Percentiles rank a stretch among this genome's conserved stretches.
phyloP scores from a whole-genome alignment of 371 early-diverging fungal species.

The Smittium mucronatum region DNA sequence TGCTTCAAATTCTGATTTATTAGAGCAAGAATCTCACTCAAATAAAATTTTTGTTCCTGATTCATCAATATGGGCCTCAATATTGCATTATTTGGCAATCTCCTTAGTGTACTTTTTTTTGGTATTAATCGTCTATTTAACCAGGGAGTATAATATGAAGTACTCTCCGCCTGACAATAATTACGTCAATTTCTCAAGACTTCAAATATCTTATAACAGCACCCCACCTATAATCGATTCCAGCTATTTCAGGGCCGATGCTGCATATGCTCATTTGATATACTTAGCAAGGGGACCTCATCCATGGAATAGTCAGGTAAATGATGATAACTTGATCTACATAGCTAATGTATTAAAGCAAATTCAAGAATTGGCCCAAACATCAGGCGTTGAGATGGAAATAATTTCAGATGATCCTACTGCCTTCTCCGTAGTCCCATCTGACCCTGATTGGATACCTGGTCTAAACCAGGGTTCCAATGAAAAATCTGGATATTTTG shows the following conservation, averaged over 20 bases:
- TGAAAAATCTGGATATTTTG: background rate
- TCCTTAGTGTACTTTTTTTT: background rate
- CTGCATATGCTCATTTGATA: slow-evolving; percentile 4
- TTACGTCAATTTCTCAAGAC: background rate
- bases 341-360: background rate
- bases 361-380: background rate
- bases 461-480: too few relatives aligned
- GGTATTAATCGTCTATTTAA: background rate
- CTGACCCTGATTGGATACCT: background rate
- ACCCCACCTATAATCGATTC: background rate
- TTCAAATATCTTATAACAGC: background rate
- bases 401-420: slow-evolving; percentile 1
- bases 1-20: too few relatives aligned
- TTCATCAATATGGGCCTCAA: background rate
- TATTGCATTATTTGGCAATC: background rate
- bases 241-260: slow-evolving; percentile 6
- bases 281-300: slow-evolving; percentile 2
- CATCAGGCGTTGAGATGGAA: background rate
- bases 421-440: background rate
- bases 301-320: slow-evolving; percentile 6
- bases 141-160: background rate
- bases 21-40: too few relatives aligned
- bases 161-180: slow-evolving; percentile 6
- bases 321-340: background rate
- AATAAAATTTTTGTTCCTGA: too few relatives aligned